A percentile compares a stretch with the other conserved stretches of the same genome.
phyloP scores from a whole-genome alignment of 2,329 filamentous ascomycete species.

The Nannizzia gypsea region DNA sequence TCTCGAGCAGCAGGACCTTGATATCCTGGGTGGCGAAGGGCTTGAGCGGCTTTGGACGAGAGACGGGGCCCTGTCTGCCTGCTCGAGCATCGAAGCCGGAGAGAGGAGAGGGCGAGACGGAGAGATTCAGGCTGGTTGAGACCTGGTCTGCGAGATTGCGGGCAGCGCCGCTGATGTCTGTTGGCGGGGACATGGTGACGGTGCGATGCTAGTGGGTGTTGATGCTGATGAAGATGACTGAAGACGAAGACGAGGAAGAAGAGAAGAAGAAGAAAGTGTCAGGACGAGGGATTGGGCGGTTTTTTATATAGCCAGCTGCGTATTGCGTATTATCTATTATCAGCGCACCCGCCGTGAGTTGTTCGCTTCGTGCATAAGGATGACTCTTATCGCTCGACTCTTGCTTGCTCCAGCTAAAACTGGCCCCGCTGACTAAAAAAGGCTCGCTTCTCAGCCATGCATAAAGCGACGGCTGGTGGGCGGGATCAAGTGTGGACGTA shows the following conservation, averaged over 20 bases:
- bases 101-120: constrained; percentile 64
- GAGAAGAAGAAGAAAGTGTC: constrained; percentile 4
- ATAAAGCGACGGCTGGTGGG: too few species aligned
- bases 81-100: constrained; percentile 37
- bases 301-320: too few species aligned
- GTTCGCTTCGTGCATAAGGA: neutral
- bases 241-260: constrained; percentile 1
- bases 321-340: too few species aligned
- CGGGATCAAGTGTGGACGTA: too few species aligned
- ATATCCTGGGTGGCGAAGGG: constrained; percentile 93
- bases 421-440: neutral
- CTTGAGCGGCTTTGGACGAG: constrained; percentile 61
- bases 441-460: neutral
- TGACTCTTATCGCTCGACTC: neutral
- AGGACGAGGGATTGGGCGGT: neutral
- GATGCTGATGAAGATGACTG: constrained; percentile 4
- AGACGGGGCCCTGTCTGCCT: neutral
- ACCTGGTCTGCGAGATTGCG: constrained; percentile 28
- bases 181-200: constrained; percentile 23
- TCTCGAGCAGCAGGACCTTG: constrained; percentile 90
- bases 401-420: neutral
- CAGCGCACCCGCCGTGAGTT: neutral
- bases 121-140: constrained; percentile 54
- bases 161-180: constrained; percentile 23
- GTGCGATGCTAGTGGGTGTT: too few species aligned